Evolutionary conservation across 148 eudicot species (phyloP), one percentile per base, ranked within the genome.

Genomic region (Linanthus parryae): DNA sequence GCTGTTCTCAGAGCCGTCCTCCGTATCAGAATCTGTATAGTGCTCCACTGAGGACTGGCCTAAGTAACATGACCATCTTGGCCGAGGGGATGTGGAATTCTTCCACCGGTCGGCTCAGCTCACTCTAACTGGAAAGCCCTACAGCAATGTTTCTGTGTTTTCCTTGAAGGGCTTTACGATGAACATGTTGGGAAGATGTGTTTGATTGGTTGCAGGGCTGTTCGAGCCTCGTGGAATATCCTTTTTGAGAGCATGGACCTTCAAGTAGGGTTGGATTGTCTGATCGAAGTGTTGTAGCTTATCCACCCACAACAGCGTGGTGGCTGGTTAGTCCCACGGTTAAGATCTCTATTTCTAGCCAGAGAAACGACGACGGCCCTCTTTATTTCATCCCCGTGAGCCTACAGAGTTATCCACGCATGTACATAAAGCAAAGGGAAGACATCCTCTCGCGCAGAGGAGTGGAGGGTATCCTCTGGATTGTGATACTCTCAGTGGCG

Each of bases 31-130:
- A 55, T 54, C 64, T 17, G 6, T 85, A 66, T 63, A 52, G 41
- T 39, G 94, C 81, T 53, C 56, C 56, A n/a, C 80, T 62, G 44
- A 74, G 89, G 67, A 83, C 82, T 48, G 95, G 94, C 29, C 68
- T 91, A 25, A 70, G 72, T 54, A 81, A 79, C 48, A 81, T 77
- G 87, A 87, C 98, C 16, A 78, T 87, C 49, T 67, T 75, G 52
- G 87, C 83, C 19, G 98, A 91, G 63, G 98, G 95, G 25, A 52
- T 73, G n/a, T 91, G 98, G 98, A 82, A 79, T 14, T 69, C 90
- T 44, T 81, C 94, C 1, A 75, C 56, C 13, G 98, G 98, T 25
- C 98, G 3, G 87, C 77, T 56, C 87, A 79, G 66, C 65, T 86
- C 15, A 58, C 56, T 10, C 68, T 86, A 31, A 40, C 9, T 27